phyloP scores from a whole-genome alignment of 176 grass and related monocot species.

The Guadua angustifolia region DNA sequence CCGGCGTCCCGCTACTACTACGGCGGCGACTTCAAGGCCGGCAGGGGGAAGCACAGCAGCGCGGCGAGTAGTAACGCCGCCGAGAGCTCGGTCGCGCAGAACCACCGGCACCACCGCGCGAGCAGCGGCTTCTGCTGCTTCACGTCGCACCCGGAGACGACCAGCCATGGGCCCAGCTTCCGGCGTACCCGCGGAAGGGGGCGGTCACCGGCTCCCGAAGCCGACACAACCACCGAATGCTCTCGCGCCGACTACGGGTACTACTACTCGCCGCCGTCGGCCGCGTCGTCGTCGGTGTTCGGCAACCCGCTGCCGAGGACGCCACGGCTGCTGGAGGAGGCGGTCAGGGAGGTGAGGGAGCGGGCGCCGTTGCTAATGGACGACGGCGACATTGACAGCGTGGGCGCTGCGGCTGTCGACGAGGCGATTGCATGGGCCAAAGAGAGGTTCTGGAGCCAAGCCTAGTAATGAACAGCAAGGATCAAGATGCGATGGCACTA shows the following conservation, averaged over 20 bases:
- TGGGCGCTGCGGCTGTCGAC: conserved; percentile 55
- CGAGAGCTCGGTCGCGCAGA: not conserved
- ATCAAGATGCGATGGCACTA: not conserved
- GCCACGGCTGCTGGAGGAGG: conserved; percentile 42
- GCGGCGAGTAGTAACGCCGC: not conserved
- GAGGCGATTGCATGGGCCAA: conserved; percentile 95
- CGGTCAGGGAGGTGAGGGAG: conserved; percentile 46
- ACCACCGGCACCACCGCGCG: conserved; percentile 32
- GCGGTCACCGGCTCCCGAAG: conserved; percentile 33
- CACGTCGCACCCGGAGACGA: conserved; percentile 59
- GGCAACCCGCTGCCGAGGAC: conserved; percentile 45
- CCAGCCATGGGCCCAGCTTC: conserved; percentile 70
- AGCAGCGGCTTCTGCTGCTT: conserved; percentile 70
- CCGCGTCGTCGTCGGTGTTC: conserved; percentile 58
- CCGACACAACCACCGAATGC: conserved; percentile 45
- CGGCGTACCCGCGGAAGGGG: conserved; percentile 45
- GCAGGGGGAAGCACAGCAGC: conserved; percentile 43
- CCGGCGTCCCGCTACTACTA: conserved; percentile 55
- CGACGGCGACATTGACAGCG: conserved; percentile 56
- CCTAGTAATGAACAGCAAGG: not conserved
- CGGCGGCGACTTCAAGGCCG: conserved; percentile 23
- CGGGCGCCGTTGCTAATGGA: conserved; percentile 56
- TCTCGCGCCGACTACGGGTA: conserved; percentile 52
- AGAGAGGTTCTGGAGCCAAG: conserved; percentile 71
- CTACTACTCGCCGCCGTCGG: conserved; percentile 67